A percentile compares a stretch with the other conserved stretches of the same genome.
These are phyloP conservation scores for Dendrothele bispora DNA, from an alignment of 768 basidiomycete species.

Conservation along the genomic window DNA sequence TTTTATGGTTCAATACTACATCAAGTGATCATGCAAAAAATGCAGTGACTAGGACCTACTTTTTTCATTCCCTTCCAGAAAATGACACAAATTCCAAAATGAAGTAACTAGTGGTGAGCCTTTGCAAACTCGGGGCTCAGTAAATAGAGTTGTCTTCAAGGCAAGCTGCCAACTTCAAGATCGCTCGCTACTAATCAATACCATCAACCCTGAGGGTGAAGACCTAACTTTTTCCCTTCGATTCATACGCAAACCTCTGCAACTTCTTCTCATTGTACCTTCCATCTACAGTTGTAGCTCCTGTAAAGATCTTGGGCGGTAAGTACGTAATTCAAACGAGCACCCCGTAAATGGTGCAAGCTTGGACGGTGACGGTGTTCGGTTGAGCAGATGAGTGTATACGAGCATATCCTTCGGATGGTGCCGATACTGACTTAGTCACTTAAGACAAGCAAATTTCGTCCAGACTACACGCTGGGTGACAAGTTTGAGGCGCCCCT, in stretches of 20 bases:
- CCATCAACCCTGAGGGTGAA: too few species aligned
- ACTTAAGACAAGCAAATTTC: slow-evolving; percentile 40
- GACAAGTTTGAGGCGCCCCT: slow-evolving; percentile 47
- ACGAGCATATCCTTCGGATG: slow-evolving; percentile 1
- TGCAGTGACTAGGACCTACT: too few species aligned
- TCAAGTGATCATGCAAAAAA: too few species aligned
- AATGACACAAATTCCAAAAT: slow-evolving; percentile 41
- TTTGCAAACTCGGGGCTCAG: slow-evolving; percentile 37
- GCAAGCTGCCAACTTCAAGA: too few species aligned
- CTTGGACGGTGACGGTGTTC: slow-evolving; percentile 33
- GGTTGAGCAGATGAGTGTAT: slow-evolving; percentile 50
- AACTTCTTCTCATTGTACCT: slow-evolving; percentile 39
- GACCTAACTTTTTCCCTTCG: slow-evolving; percentile 15
- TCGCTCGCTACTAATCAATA: too few species aligned
- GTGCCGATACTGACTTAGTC: slow-evolving; percentile 11
- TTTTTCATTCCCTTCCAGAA: too few species aligned
- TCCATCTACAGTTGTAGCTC: slow-evolving; percentile 27
- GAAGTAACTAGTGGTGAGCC: slow-evolving; percentile 43
- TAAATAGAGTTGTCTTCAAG: slow-evolving; percentile 44
- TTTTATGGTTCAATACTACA: slow-evolving; percentile 43
- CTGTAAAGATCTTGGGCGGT: slow-evolving; percentile 35
- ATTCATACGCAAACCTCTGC: slow-evolving; percentile 37
- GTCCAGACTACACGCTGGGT: slow-evolving; percentile 46
- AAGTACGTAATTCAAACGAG: slow-evolving; percentile 38
- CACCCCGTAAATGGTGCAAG: slow-evolving; percentile 23